Evolutionary conservation across 1,284 basidiomycete genomes (phyloP).

Genomic region (Austroboletus rostrupii): DNA sequence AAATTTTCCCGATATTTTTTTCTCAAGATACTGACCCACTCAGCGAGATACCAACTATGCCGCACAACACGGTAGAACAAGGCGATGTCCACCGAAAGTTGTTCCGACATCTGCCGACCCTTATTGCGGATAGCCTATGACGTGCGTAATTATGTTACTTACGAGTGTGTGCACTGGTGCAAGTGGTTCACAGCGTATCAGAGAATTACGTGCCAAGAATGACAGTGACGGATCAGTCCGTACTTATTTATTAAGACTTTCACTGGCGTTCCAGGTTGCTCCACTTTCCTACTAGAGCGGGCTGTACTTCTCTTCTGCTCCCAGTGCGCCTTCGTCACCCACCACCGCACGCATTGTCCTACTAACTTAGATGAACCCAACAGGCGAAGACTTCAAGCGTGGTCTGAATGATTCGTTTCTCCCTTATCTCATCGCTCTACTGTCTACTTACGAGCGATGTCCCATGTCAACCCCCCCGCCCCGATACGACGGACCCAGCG

Average conservation of each 20-base stretch:
- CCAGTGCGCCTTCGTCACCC: conserved; percentile 11
- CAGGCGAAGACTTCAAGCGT: conserved; percentile 14
- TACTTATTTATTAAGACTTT: conserved; percentile 25
- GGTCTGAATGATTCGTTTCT: conserved; percentile 38
- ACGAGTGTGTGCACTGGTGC: neutral
- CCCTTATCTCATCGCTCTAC: conserved; percentile 46
- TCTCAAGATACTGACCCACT: conserved; percentile 77
- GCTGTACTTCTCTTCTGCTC: conserved; percentile 39
- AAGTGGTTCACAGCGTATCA: conserved; percentile 5
- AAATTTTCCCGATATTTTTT: conserved; percentile 47
- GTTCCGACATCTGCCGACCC: conserved; percentile 80
- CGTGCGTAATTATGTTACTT: conserved; percentile 34
- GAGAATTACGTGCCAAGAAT: conserved; percentile 71
- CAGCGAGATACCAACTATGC: conserved; percentile 52
- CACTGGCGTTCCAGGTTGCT: conserved; percentile 42
- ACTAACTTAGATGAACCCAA: conserved; percentile 26
- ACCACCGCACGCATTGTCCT: conserved; percentile 2
- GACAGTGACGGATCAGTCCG: conserved; percentile 81
- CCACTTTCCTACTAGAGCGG: conserved; percentile 31
- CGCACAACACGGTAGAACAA: conserved; percentile 71
- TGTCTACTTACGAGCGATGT: conserved; percentile 51
- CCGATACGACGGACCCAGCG: conserved; percentile 57
- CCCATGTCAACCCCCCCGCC: conserved; percentile 51
- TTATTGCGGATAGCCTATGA: conserved; percentile 76
- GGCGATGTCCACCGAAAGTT: conserved; percentile 73